phyloP scores from a whole-genome alignment of 805 yeast genomes.

The Scheffersomyces spartinae region DNA sequence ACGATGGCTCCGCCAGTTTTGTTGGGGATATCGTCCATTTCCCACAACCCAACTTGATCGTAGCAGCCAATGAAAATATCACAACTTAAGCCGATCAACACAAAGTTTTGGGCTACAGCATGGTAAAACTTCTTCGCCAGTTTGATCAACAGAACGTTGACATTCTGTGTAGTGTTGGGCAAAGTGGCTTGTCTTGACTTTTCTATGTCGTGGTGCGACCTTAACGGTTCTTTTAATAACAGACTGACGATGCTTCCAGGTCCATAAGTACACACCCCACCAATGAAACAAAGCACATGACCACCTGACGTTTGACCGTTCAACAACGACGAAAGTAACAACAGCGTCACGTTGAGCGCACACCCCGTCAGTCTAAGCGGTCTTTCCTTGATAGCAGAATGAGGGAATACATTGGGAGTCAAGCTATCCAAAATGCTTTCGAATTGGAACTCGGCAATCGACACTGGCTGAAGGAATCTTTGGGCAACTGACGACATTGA shows the following conservation, averaged over 20 bases:
- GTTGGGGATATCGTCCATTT: constrained; percentile 48
- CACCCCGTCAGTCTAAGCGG: constrained; percentile 46
- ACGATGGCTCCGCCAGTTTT: constrained; percentile 55
- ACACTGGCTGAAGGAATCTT: constrained; percentile 36
- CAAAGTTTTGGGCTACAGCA: constrained; percentile 34
- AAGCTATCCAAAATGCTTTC: constrained; percentile 38
- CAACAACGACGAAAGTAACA: constrained; percentile 22
- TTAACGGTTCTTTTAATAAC: constrained; percentile 47
- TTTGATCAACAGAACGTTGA: constrained; percentile 17
- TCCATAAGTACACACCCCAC: constrained; percentile 57
- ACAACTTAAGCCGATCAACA: constrained; percentile 41
- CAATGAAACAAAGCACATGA: constrained; percentile 41
- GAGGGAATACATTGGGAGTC: constrained; percentile 38
- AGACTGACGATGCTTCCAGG: constrained; percentile 51
- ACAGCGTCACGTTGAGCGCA: constrained; percentile 40
- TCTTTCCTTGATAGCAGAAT: constrained; percentile 30
- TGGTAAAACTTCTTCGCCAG: constrained; percentile 36
- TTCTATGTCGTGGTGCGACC: constrained; percentile 54
- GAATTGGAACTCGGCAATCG: constrained; percentile 39
- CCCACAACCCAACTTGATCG: constrained; percentile 58
- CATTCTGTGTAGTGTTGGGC: constrained; percentile 24
- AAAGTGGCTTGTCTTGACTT: constrained; percentile 30
- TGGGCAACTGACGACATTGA: constrained; percentile 12
- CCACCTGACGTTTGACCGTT: constrained; percentile 41
- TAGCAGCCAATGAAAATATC: constrained; percentile 54